phyloP scores from a whole-genome alignment of 2,329 filamentous ascomycete genomes.

The Fusarium phyllophilum region DNA sequence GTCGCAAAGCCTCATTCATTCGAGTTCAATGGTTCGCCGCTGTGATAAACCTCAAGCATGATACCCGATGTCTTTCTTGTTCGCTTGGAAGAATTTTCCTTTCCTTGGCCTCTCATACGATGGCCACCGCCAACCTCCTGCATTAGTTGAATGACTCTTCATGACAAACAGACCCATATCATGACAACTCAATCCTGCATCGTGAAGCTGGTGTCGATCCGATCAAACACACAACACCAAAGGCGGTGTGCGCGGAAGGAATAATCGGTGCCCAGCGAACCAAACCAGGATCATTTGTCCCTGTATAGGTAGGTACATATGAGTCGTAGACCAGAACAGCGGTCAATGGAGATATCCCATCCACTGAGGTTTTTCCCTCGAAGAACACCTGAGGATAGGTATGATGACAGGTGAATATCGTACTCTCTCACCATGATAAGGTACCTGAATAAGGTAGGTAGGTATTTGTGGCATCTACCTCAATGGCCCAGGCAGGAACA shows the following conservation, averaged over 20 bases:
- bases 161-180: conserved; percentile 17
- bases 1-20: neutral
- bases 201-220: conserved; percentile 24
- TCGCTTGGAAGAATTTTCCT: neutral
- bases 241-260: conserved; percentile 32
- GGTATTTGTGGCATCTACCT: neutral
- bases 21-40: neutral
- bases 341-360: conserved; percentile 14
- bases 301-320: conserved; percentile 4
- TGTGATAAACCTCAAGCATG: neutral
- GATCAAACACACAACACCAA: conserved; percentile 4
- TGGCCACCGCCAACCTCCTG: conserved; percentile 4
- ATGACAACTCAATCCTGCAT: conserved; percentile 24
- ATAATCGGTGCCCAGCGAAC: conserved; percentile 12
- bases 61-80: neutral
- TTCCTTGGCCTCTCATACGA: conserved; percentile 12
- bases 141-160: conserved; percentile 9
- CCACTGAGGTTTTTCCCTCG: neutral
- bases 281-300: conserved; percentile 23
- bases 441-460: neutral
- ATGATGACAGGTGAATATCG: neutral
- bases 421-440: neutral
- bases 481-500: conserved; percentile 6
- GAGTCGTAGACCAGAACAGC: conserved; percentile 25
- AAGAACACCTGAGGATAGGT: neutral